These are phyloP conservation scores for Prunus armeniaca DNA, from an alignment of 306 rosid species.

Conservation along the genomic window DNA sequence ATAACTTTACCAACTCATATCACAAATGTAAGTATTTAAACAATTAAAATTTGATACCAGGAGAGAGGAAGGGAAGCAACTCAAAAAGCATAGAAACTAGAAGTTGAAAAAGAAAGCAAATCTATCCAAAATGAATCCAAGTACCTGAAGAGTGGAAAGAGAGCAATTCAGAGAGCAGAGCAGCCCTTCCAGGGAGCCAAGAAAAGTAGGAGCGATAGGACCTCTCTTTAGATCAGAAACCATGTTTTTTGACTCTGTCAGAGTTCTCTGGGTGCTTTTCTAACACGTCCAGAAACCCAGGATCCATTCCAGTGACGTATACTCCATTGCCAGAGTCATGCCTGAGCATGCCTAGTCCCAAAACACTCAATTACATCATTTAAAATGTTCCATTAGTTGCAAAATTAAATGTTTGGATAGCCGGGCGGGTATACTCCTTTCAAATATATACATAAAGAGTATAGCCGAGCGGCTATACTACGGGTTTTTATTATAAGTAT, in stretches of 20 bases:
- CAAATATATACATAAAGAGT: no score
- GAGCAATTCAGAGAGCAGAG: slow-evolving; percentile 49
- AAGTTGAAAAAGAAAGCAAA: no score
- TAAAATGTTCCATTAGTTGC: no score
- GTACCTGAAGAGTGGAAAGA: slow-evolving; percentile 77
- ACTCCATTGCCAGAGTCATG: slow-evolving; percentile 45
- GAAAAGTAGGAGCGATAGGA: slow-evolving; percentile 61
- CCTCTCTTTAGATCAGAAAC: slow-evolving; percentile 73
- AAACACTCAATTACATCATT: no score
- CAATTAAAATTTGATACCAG: slow-evolving; percentile 35
- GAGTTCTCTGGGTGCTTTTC: slow-evolving; percentile 91
- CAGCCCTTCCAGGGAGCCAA: slow-evolving; percentile 55
- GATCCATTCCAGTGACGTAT: slow-evolving; percentile 61
- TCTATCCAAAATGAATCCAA: not conserved
- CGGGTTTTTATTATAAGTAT: no score
- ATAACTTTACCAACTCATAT: not conserved
- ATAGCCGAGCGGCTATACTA: no score
- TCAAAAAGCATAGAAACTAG: slow-evolving; percentile 21
- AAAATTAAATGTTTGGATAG: no score
- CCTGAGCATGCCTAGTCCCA: slow-evolving; percentile 34
- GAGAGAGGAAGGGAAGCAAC: slow-evolving; percentile 65
- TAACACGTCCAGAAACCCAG: slow-evolving; percentile 75
- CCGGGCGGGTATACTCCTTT: no score
- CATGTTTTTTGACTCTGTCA: slow-evolving; percentile 70
- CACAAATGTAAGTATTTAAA: not conserved